Evolutionary conservation across 805 yeast genomes (phyloP).

Genomic region (Monosporozyma unispora): DNA sequence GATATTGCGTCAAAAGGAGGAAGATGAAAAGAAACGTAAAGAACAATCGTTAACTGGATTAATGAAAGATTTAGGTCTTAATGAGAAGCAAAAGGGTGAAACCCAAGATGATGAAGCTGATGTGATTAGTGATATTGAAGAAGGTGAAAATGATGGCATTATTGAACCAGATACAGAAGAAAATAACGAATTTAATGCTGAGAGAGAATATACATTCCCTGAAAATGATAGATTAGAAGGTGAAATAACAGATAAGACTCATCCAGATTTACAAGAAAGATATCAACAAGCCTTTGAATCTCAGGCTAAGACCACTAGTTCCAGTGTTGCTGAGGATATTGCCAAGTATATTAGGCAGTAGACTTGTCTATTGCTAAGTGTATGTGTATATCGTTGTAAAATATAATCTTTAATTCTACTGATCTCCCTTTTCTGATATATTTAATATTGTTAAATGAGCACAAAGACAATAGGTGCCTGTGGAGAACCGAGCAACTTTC

Average conservation of each 20-base stretch:
- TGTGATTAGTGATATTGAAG: constrained; percentile 37
- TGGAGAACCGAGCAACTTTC: too few species aligned
- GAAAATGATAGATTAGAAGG: constrained; percentile 52
- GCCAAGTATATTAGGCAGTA: constrained; percentile 51
- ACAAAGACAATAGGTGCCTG: too few species aligned
- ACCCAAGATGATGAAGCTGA: constrained; percentile 46
- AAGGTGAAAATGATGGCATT: constrained; percentile 36
- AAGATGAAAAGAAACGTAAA: constrained; percentile 62
- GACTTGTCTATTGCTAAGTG: background rate
- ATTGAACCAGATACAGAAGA: constrained; percentile 42
- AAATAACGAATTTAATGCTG: constrained; percentile 35
- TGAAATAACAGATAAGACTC: constrained; percentile 41
- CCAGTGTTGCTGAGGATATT: constrained; percentile 62
- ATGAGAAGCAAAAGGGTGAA: constrained; percentile 27
- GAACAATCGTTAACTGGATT: constrained; percentile 60
- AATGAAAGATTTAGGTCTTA: constrained; percentile 79
- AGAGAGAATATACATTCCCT: constrained; percentile 64
- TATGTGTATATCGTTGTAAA: too few species aligned
- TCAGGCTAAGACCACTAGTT: constrained; percentile 51
- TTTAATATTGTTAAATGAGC: too few species aligned
- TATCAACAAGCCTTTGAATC: constrained; percentile 66
- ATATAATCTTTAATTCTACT: too few species aligned
- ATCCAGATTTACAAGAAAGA: constrained; percentile 48
- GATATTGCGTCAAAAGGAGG: constrained; percentile 65
- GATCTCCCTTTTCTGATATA: too few species aligned